Base-by-base conservation (phyloP, 805 yeast species). In the Saturnispora serradocipensis region DNA sequence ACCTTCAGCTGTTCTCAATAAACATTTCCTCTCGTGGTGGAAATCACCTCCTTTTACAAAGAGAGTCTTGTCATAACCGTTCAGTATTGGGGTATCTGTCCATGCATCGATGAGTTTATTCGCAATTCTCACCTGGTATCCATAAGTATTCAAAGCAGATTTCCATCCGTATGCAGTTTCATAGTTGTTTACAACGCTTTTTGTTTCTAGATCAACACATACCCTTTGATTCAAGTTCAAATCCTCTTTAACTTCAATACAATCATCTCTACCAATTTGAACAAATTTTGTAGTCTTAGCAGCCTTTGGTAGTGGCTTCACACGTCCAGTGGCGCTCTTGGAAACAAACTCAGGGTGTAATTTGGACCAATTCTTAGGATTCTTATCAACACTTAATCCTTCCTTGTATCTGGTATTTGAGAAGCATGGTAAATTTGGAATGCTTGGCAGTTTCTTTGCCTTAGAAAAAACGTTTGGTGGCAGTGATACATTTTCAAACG, bases 191-290 rank as follows among this genome's bases (percentile, higher is more conserved):
- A 87, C 93, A 11, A 88, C 78, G 50, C 74, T 76, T 48, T 74
- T 75, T 10, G 76, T 76, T 44, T 78, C 70, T 9, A 81, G 56
- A 60, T 90, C 88, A 2, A 90, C 87, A 0, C 95, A 87, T 9
- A 90, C 96, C 57, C 95, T 72, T 15, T 84, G 88, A 58, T 86
- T 81, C 0, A 80, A 76, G 3, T 96, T 96, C 3, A 87, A 82
- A 52, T 81, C 81, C 56, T 76, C 78, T 7, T 66, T 66, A 48
- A 89, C 72, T 61, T 83, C 83, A 32, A 89, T 58, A 16, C 82
- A 73, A 50, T 76, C 68, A 2, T 71, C 69, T 51, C 73, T 76
- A 1, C 97, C 97, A 44, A 89, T 73, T 60, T 89, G 88, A 47
- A 89, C 86, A 59, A 73, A 86, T 58, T 81, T 82, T 5, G 97